phyloP scores from a whole-genome alignment of 805 yeast genomes.

The Ogataea trehalophila region DNA sequence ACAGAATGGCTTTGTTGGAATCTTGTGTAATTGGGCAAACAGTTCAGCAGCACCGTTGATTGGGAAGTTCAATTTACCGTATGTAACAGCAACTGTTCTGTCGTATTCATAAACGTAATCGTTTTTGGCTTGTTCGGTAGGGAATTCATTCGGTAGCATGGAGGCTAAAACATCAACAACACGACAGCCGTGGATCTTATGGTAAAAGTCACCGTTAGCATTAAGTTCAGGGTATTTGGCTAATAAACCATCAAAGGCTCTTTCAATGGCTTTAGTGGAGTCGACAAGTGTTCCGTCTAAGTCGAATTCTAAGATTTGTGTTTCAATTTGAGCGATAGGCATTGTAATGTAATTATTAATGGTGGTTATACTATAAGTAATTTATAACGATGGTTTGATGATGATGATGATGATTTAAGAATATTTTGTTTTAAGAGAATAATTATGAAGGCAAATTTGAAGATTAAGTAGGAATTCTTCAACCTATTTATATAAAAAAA shows the following conservation, averaged over 20 bases:
- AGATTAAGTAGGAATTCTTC: too few species aligned
- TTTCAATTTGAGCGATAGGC: conserved; percentile 7
- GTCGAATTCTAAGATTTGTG: conserved; percentile 52
- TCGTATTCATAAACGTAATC: conserved; percentile 40
- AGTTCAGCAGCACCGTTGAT: conserved; percentile 73
- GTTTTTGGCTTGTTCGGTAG: conserved; percentile 11
- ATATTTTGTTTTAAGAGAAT: too few species aligned
- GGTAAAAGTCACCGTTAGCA: conserved; percentile 47
- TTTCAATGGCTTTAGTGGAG: conserved; percentile 78
- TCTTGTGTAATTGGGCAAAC: conserved; percentile 39
- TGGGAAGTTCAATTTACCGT: conserved; percentile 67
- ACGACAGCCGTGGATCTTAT: conserved; percentile 78
- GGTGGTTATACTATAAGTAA: background rate
- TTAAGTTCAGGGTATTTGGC: conserved; percentile 53
- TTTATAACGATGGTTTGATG: background rate
- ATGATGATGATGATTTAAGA: too few species aligned
- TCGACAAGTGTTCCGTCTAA: conserved; percentile 85
- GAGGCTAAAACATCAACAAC: conserved; percentile 72
- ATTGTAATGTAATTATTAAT: background rate
- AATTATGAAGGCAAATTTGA: too few species aligned
- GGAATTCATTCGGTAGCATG: conserved; percentile 48
- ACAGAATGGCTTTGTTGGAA: conserved; percentile 66
- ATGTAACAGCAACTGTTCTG: conserved; percentile 63
- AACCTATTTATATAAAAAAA: too few species aligned
- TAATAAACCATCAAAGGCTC: conserved; percentile 74